Percentiles rank a stretch among this genome's conserved stretches.
Conservation (phyloP, 1,284 basidiomycete species). For the Trametes hirsuta region DNA sequence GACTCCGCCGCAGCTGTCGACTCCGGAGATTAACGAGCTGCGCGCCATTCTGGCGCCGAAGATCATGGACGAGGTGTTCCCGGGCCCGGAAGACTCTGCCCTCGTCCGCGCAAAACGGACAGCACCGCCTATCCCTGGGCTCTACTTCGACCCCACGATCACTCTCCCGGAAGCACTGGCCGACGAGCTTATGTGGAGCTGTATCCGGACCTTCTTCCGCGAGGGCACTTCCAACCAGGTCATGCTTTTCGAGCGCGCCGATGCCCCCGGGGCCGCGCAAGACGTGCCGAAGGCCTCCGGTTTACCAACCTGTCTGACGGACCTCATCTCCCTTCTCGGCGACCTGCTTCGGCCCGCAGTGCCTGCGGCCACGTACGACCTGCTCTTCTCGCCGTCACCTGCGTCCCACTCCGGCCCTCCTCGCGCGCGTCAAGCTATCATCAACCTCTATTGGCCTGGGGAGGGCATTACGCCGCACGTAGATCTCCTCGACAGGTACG, state of each 20-base stretch:
- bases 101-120: constrained; percentile 34
- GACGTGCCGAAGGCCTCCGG: constrained; percentile 28
- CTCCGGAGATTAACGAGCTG: constrained; percentile 8
- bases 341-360: constrained; percentile 50
- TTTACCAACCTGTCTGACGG: constrained; percentile 56
- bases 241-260: constrained; percentile 73
- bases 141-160: constrained; percentile 61
- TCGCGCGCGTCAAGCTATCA: constrained; percentile 72
- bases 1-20: constrained; percentile 12
- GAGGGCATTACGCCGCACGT: constrained; percentile 82
- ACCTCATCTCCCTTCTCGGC: constrained; percentile 56
- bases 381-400: constrained; percentile 53
- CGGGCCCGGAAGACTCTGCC: constrained; percentile 7
- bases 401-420: constrained; percentile 32
- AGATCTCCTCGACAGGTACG: constrained; percentile 75
- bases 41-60: neutral
- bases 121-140: constrained; percentile 61
- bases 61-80: constrained; percentile 6
- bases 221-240: constrained; percentile 61
- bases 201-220: constrained; percentile 62
- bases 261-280: neutral
- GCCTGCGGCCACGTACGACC: constrained; percentile 47
- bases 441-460: constrained; percentile 79
- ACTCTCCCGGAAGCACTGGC: constrained; percentile 54
- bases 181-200: constrained; percentile 51